Percentiles rank a stretch among this genome's conserved stretches.
Conservation (phyloP, 495 filamentous ascomycete genomes). For the Letharia lupina region DNA sequence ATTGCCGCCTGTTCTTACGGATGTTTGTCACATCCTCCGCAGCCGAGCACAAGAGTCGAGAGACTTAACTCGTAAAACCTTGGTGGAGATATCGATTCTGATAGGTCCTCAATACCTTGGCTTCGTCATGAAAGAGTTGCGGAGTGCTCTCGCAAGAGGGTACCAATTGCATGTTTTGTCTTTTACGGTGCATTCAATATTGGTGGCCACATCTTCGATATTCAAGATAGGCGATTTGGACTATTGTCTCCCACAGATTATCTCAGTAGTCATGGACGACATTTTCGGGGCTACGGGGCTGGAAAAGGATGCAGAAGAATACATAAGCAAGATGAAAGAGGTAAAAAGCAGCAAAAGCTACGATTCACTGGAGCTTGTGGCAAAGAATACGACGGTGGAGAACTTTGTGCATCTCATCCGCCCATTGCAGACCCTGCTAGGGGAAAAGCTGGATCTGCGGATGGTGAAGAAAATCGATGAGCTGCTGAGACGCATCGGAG, state of each 20-base stretch:
- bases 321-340: constrained; percentile 92
- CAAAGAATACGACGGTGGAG: constrained; percentile 64
- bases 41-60: constrained; percentile 81
- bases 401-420: constrained; percentile 65
- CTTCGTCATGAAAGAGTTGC: constrained; percentile 88
- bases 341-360: constrained; percentile 96
- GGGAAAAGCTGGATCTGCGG: constrained; percentile 70
- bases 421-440: constrained; percentile 67
- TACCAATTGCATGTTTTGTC: constrained; percentile 94
- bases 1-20: constrained; percentile 74
- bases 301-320: constrained; percentile 95
- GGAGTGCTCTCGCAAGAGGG: constrained; percentile 68
- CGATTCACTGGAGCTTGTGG: constrained; percentile 92
- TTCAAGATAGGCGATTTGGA: constrained; percentile 79
- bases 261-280: constrained; percentile 89
- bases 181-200: constrained; percentile 86
- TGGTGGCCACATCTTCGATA: constrained; percentile 63
- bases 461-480: constrained; percentile 86
- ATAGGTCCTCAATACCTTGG: constrained; percentile 75
- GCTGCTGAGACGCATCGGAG: constrained; percentile 70
- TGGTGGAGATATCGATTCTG: constrained; percentile 69
- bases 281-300: constrained; percentile 92
- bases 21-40: constrained; percentile 85
- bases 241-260: constrained; percentile 71
- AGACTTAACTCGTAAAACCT: constrained; percentile 80